phyloP scores from a whole-genome alignment of 2,329 filamentous ascomycete species.

The Pochonia chlamydosporia region DNA sequence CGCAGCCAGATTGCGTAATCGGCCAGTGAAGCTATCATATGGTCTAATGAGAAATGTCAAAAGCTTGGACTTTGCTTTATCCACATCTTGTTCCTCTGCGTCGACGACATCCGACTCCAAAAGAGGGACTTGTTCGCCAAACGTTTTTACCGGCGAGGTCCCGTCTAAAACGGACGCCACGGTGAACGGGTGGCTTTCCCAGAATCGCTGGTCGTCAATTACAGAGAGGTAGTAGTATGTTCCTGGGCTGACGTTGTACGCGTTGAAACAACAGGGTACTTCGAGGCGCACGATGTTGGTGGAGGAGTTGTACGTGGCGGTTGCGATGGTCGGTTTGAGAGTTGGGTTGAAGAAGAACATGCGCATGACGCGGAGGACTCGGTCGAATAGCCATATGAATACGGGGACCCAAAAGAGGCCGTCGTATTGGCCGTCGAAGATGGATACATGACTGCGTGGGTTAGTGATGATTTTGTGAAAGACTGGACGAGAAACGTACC shows the following conservation, averaged over 20 bases:
- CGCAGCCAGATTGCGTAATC: conserved; percentile 27
- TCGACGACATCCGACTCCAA: conserved; percentile 16
- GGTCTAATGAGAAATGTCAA: conserved; percentile 41
- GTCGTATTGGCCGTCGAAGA: conserved; percentile 44
- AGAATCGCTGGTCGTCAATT: conserved; percentile 31
- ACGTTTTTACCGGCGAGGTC: conserved; percentile 10
- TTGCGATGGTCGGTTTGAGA: conserved; percentile 29
- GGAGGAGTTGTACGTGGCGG: conserved; percentile 27
- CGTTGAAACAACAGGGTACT: conserved; percentile 27
- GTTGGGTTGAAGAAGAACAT: conserved; percentile 33
- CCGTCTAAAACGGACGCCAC: conserved; percentile 27
- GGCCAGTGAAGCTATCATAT: conserved; percentile 37
- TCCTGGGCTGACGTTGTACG: conserved; percentile 31
- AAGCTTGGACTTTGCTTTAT: neutral
- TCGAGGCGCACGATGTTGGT: conserved; percentile 37
- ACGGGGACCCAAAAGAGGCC: conserved; percentile 43
- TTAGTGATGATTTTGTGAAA: neutral
- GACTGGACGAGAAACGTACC: conserved; percentile 28
- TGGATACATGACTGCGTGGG: conserved; percentile 39
- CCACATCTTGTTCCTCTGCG: neutral
- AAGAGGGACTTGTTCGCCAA: conserved; percentile 26
- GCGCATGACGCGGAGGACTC: conserved; percentile 37
- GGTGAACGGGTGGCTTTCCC: conserved; percentile 47
- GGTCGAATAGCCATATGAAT: conserved; percentile 44
- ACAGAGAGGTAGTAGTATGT: conserved; percentile 41